Percentiles rank a stretch among this genome's conserved stretches.
phyloP scores from a whole-genome alignment of 148 eudicot species.

The Vaccinium darrowii region DNA sequence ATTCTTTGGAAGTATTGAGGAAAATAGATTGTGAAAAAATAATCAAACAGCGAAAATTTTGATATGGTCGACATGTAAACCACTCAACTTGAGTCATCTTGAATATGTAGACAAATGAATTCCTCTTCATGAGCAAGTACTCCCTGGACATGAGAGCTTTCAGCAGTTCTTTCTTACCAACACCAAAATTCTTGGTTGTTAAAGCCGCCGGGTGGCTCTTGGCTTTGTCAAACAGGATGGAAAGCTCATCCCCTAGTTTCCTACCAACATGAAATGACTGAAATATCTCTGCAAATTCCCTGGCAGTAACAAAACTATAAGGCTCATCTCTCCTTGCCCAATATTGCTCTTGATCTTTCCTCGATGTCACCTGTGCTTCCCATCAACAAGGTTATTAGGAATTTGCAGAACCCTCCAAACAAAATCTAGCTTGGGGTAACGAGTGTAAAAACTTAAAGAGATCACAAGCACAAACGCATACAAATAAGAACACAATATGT shows the following conservation, averaged over 20 bases:
- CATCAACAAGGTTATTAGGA: neutral
- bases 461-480: neutral
- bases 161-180: constrained; percentile 15
- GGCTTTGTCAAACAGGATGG: constrained; percentile 23
- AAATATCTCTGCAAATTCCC: constrained; percentile 17
- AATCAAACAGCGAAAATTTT: neutral
- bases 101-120: constrained; percentile 26
- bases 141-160: constrained; percentile 22
- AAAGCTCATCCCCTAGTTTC: constrained; percentile 15
- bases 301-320: constrained; percentile 11
- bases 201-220: constrained; percentile 26
- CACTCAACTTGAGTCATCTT: constrained; percentile 19
- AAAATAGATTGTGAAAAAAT: neutral
- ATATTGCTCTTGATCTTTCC: constrained; percentile 29
- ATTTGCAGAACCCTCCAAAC: neutral
- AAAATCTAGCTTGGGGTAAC: neutral
- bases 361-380: constrained; percentile 17
- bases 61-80: neutral
- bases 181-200: constrained; percentile 20
- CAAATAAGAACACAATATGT: neutral
- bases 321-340: constrained; percentile 9
- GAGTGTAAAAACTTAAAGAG: neutral
- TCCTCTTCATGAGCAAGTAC: constrained; percentile 23
- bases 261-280: constrained; percentile 18
- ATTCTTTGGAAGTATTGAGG: neutral